Evolutionary conservation across 768 basidiomycete genomes (phyloP), one percentile per base, ranked within the genome.

Genomic region (Lanmaoa rubissima): DNA sequence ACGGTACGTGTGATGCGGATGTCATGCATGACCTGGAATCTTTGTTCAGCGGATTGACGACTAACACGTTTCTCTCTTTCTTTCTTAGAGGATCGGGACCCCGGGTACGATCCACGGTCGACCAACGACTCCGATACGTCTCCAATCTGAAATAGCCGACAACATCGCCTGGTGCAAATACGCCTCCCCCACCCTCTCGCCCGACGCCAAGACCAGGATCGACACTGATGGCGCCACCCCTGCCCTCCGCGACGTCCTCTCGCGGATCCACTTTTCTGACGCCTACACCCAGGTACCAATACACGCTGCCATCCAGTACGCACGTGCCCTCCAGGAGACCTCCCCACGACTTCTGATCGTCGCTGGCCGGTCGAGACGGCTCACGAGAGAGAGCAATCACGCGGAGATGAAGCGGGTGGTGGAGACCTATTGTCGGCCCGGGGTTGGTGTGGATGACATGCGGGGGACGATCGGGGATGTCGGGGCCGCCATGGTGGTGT

Each of bases 61-160:
- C 6, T 16, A 9, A 10, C 7, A 3, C 19, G 16, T 26, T n/a
- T 26, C 17, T 11, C 12, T 4, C 4, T 14, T 5, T 0, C 39
- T 3, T 10, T 8, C 16, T 2, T 9, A 69, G 59, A 70, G 69
- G 40, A 65, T 75, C 7, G 79, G 73, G 2, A 78, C 83, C 62
- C 81, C 81, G 0, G 90, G 92, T 66, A 91, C 90, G 0, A 76
- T 88, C 12, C 92, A 93, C 59, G 86, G 82, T 1, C 78, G 81
- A 45, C 73, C 74, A 3, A 83, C 78, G 46, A 88, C 88, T 0
- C 82, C 88, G 59, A 83, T 78, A 24, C 80, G 80, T 6, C 63
- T 96, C 58, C 85, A 87, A 58, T 93, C 90, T 1, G 88, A 91
- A 53, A 92, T 88, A 0, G 94, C 93, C 0, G 95, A 98, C 67